Conservation (phyloP, 495 filamentous ascomycete species). For the Hypoxylon perforatum region DNA sequence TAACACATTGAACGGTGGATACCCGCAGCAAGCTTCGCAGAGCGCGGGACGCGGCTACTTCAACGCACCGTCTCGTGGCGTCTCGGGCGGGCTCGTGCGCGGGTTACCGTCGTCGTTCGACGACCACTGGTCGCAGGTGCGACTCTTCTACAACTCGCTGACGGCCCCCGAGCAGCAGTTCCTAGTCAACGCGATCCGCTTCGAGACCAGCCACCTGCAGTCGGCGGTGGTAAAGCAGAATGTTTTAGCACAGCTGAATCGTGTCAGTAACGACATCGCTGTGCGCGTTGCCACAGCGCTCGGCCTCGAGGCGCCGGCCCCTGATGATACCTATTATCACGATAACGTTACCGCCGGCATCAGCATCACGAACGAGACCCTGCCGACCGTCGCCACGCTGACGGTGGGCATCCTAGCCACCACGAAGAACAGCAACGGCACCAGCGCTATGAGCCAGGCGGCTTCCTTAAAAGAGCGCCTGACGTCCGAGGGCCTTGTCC, state of each 20-base stretch:
- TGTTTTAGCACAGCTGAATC: conserved; percentile 76
- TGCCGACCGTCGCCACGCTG: conserved; percentile 70
- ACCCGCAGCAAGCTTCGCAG: conserved; percentile 75
- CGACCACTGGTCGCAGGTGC: conserved; percentile 81
- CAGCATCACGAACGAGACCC: conserved; percentile 66
- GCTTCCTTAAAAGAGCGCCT: conserved; percentile 59
- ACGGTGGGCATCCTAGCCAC: conserved; percentile 75
- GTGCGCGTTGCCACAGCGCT: conserved; percentile 72
- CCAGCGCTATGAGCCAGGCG: conserved; percentile 58
- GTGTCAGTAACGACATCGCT: conserved; percentile 75
- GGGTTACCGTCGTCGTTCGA: conserved; percentile 71
- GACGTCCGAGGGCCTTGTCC: conserved; percentile 59
- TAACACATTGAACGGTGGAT: conserved; percentile 74
- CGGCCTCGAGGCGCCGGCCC: conserved; percentile 64
- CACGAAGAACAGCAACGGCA: conserved; percentile 31
- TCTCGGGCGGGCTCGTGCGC: conserved; percentile 67
- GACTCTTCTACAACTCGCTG: conserved; percentile 83
- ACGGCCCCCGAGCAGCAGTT: conserved; percentile 77
- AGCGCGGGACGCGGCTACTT: conserved; percentile 79
- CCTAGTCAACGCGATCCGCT: conserved; percentile 80
- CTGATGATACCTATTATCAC: conserved; percentile 75
- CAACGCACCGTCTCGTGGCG: conserved; percentile 68
- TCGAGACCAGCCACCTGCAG: conserved; percentile 72
- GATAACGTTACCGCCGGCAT: conserved; percentile 73
- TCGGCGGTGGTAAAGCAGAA: conserved; percentile 68